Conservation (phyloP, 176 grass and related monocot genomes). For the Aegilops umbellulata region DNA sequence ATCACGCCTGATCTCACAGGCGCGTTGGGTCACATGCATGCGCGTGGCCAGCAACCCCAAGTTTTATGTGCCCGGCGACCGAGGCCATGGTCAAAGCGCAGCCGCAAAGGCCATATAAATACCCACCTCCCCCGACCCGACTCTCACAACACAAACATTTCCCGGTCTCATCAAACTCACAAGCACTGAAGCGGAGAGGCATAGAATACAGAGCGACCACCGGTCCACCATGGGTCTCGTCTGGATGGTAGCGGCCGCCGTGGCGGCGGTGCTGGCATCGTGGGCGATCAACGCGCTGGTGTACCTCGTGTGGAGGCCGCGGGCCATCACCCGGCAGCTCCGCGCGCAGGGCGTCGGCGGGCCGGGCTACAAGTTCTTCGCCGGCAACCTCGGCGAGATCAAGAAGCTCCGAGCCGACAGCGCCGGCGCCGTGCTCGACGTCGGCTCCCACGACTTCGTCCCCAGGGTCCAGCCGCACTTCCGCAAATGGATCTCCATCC, state of each 20-base stretch:
- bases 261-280: neutral
- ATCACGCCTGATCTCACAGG: too few species aligned
- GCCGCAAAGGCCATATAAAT: too few species aligned
- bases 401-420: conserved; percentile 20
- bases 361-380: conserved; percentile 37
- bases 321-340: neutral
- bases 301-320: conserved; percentile 38
- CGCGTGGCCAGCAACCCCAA: too few species aligned
- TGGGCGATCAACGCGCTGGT: conserved; percentile 32
- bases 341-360: conserved; percentile 49
- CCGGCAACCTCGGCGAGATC: conserved; percentile 42
- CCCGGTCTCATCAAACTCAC: too few species aligned
- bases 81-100: too few species aligned
- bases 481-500: conserved; percentile 39
- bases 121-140: too few species aligned
- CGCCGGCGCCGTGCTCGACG: conserved; percentile 2
- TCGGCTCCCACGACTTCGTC: conserved; percentile 38
- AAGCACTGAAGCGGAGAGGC: too few species aligned
- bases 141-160: too few species aligned
- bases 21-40: too few species aligned
- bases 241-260: conserved; percentile 10
- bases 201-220: too few species aligned
- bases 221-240: neutral
- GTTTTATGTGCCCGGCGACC: too few species aligned
- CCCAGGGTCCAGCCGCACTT: conserved; percentile 46